phyloP scores from a whole-genome alignment of 192 early-diverging fungal species.

The Bifiguratus adelaidae region DNA sequence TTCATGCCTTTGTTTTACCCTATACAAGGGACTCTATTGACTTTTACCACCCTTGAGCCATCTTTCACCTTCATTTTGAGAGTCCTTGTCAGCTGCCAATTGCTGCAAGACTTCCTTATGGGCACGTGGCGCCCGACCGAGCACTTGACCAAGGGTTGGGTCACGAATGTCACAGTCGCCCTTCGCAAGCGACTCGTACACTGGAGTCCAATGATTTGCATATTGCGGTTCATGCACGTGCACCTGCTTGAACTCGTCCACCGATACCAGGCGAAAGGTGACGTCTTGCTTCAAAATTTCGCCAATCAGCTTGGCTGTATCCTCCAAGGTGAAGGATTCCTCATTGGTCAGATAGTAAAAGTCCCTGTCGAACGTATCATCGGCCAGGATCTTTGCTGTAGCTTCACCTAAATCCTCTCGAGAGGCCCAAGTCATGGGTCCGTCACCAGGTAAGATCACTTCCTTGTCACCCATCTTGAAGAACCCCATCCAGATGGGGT shows the following conservation, averaged over 20 bases:
- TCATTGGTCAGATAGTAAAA: background rate
- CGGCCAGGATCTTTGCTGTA: background rate
- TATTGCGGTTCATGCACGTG: background rate
- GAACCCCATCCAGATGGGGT: background rate
- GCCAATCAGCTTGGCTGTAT: background rate
- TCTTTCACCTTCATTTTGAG: too few species aligned
- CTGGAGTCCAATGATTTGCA: background rate
- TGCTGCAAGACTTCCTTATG: background rate
- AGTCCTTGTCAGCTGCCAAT: too few species aligned
- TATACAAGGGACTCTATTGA: too few species aligned
- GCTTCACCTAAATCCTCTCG: constrained; percentile 1
- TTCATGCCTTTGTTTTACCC: too few species aligned
- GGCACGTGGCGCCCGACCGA: background rate
- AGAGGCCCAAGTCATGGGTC: background rate
- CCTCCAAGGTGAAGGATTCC: background rate
- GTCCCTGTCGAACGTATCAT: background rate
- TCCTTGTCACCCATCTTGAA: background rate
- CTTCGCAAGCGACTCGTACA: background rate
- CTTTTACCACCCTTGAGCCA: too few species aligned
- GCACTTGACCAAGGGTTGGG: background rate
- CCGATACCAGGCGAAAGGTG: background rate
- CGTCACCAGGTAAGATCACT: background rate
- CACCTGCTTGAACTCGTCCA: background rate
- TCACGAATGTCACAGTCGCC: background rate
- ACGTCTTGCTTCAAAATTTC: background rate